Evolutionary conservation across 768 basidiomycete genomes (phyloP).

Genomic region (Panaeolus cyanescens): DNA sequence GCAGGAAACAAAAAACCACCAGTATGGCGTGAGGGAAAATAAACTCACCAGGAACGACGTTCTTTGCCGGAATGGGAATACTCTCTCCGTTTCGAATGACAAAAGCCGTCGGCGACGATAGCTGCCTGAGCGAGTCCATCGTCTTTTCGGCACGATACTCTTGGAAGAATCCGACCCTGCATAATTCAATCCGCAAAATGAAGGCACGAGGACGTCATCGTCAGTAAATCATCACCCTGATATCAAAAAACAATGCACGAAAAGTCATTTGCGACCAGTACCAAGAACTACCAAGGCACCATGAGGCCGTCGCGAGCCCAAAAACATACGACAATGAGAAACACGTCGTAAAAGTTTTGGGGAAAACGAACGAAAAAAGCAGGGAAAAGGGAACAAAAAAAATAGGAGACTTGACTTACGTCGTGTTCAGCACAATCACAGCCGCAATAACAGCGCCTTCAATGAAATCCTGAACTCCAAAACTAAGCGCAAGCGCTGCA

Average conservation of each 20-base stretch:
- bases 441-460: conserved; percentile 52
- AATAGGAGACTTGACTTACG: conserved; percentile 22
- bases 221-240: not conserved
- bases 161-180: conserved; percentile 45
- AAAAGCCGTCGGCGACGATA: conserved; percentile 47
- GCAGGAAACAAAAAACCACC: too few species aligned
- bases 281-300: conserved; percentile 2
- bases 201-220: not conserved
- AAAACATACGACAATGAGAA: not conserved
- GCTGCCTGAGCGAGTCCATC: conserved; percentile 49
- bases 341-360: not conserved
- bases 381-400: not conserved
- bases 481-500: conserved; percentile 50
- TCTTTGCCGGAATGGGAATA: conserved; percentile 39
- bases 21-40: not conserved
- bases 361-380: not conserved
- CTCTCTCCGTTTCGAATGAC: conserved; percentile 45
- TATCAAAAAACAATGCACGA: not conserved
- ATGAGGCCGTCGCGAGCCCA: not conserved
- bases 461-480: conserved; percentile 56
- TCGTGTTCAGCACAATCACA: conserved; percentile 43
- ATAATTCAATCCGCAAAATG: not conserved
- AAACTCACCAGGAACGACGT: conserved; percentile 35
- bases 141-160: conserved; percentile 52
- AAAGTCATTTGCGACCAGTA: not conserved